phyloP scores from a whole-genome alignment of 2,329 filamentous ascomycete genomes.

The Harringtonia aguacate region DNA sequence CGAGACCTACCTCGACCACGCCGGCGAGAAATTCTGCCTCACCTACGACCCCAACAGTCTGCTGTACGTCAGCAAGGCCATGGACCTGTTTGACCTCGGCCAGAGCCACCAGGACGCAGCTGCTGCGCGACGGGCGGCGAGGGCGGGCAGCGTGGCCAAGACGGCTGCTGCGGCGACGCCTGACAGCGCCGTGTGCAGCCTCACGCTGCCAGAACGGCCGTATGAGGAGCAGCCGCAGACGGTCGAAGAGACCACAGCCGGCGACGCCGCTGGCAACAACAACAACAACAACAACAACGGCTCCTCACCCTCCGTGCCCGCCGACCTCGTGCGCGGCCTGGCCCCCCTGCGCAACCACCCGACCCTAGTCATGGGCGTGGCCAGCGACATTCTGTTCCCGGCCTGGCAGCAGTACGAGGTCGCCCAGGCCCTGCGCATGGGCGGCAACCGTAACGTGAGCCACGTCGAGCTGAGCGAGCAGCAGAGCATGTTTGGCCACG shows the following conservation, averaged over 20 bases:
- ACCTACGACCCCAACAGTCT: conserved; percentile 95
- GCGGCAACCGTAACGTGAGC: conserved; percentile 70
- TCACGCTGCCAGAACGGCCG: conserved; percentile 72
- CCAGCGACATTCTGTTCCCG: conserved; percentile 92
- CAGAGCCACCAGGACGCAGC: conserved; percentile 56
- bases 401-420: conserved; percentile 97
- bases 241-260: not conserved
- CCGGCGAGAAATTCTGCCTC: conserved; percentile 94
- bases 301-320: conserved; percentile 52
- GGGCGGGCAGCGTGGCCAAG: conserved; percentile 18
- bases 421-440: conserved; percentile 66
- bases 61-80: conserved; percentile 94
- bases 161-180: not conserved
- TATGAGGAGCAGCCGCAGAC: conserved; percentile 75
- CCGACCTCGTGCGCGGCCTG: conserved; percentile 71
- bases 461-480: conserved; percentile 92
- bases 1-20: conserved; percentile 96
- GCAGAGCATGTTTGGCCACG: conserved; percentile 88
- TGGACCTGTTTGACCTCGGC: conserved; percentile 95
- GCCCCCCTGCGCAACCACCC: conserved; percentile 62
- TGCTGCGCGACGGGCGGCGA: conserved; percentile 48
- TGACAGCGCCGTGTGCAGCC: conserved; percentile 53
- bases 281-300: conserved; percentile 11
- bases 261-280: conserved; percentile 14
- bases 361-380: conserved; percentile 83